Evolutionary conservation across 495 filamentous ascomycete genomes (phyloP).

Genomic region (Trichodelitschia bisporula): DNA sequence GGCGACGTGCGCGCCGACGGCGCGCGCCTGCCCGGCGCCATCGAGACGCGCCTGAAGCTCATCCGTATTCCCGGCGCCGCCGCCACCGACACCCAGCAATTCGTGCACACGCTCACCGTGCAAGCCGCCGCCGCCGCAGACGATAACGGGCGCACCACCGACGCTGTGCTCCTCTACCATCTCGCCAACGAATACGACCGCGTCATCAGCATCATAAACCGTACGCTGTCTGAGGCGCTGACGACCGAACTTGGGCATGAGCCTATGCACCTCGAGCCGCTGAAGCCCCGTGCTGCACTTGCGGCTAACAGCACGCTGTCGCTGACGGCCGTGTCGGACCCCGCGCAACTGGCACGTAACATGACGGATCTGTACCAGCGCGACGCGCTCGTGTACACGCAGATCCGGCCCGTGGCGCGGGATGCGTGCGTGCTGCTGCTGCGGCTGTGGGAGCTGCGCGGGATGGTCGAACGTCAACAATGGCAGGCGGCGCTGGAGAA

Average conservation of each 20-base stretch:
- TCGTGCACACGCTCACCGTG: conserved; percentile 63
- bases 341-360: conserved; percentile 45
- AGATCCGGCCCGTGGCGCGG: conserved; percentile 39
- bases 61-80: too few relatives aligned
- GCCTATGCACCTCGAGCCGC: conserved; percentile 45
- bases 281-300: conserved; percentile 32
- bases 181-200: conserved; percentile 84
- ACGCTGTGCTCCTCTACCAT: conserved; percentile 85
- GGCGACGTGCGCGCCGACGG: conserved; percentile 76
- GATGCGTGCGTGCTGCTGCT: conserved; percentile 48
- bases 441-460: conserved; percentile 54
- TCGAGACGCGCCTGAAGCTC: conserved; percentile 70
- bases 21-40: conserved; percentile 52
- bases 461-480: conserved; percentile 34
- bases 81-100: conserved; percentile 54
- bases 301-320: conserved; percentile 34
- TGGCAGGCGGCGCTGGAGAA: conserved; percentile 67
- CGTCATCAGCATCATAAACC: conserved; percentile 70
- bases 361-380: conserved; percentile 62
- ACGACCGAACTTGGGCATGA: conserved; percentile 59
- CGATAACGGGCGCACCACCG: conserved; percentile 74
- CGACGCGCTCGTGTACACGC: conserved; percentile 45
- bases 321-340: conserved; percentile 69
- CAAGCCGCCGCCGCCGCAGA: conserved; percentile 81
- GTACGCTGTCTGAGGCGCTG: conserved; percentile 70